Base-by-base conservation (phyloP, 192 early-diverging fungal genomes). In the Linnemannia schmuckeri region DNA sequence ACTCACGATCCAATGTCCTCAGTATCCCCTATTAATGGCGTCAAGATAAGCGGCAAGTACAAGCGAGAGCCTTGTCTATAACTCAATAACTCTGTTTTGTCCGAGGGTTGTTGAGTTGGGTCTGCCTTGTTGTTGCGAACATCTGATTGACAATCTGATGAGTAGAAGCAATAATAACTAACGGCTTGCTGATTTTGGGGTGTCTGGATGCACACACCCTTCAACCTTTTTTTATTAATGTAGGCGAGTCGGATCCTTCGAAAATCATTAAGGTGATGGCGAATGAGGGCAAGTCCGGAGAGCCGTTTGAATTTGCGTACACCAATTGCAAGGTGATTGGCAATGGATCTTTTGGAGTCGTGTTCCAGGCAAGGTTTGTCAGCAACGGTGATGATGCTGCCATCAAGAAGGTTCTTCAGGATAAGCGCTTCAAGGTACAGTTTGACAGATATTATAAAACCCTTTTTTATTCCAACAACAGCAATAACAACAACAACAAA, bases 381-480 rank as follows among this genome's bases (percentile, higher is more conserved):
- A 90, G 93, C 72, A 91, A 91, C 72, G 93, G 93, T 55, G 96
- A 99, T 83, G 91, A 93, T 41, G 95, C 94, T 24, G 98, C 98
- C 70, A 97, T 99, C 77, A 99, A 99, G 90, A 99, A 98, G 89
- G 98, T 99, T 7, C 89, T 98, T 49, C 98, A 99, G 92, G 98
- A 99, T 89, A 97, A 96, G 89, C 94, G 98, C 42, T 99, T 98
- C 93, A 99, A 99, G 93, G 96, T 96, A 91, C 61, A 66, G 61
- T 66, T 66, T 12, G 27, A 33, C n/a, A 30, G 8, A 57, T n/a
- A n/a, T 57, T 22, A 15, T 55, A 10, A 22, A 63, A 27, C 6
- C 57, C 24, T 7, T 30, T 24, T 55, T 7, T 22, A 4, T 54
- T 57, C 61, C 61, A 66, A 66, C 61, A 66, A 35, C 61, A 18